phyloP scores from a whole-genome alignment of 768 basidiomycete species.

The Chlorophyllum brunneum region DNA sequence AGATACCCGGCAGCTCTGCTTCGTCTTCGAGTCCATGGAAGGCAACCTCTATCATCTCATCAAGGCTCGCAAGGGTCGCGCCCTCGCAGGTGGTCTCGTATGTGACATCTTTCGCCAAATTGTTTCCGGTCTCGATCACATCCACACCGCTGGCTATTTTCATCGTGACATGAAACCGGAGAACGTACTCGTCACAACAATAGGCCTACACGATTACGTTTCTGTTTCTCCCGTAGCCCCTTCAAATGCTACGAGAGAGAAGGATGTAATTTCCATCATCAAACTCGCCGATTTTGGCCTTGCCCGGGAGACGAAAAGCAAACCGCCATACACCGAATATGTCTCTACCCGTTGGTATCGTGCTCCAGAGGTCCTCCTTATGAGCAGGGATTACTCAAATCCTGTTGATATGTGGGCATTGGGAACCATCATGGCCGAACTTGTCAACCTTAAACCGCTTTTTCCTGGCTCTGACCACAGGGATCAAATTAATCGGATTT shows the following conservation, averaged over 20 bases:
- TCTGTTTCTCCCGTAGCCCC: constrained; percentile 68
- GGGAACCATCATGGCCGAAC: constrained; percentile 96
- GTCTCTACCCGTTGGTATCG: constrained; percentile 99
- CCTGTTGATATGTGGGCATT: constrained; percentile 99
- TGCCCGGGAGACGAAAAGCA: constrained; percentile 82
- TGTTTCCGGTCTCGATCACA: constrained; percentile 85
- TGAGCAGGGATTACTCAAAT: constrained; percentile 90
- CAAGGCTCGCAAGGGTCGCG: constrained; percentile 91
- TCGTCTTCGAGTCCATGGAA: constrained; percentile 99
- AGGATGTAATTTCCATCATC: constrained; percentile 94
- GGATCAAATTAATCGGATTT: constrained; percentile 90
- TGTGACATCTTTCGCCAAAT: constrained; percentile 94
- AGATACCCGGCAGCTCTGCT: constrained; percentile 92
- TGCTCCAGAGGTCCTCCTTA: constrained; percentile 92
- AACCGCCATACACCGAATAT: constrained; percentile 97
- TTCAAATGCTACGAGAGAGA: constrained; percentile 67
- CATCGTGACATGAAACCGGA: constrained; percentile 99
- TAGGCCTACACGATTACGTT: constrained; percentile 89
- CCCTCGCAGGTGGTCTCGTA: constrained; percentile 94
- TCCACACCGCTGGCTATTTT: constrained; percentile 91
- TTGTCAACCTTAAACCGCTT: constrained; percentile 90
- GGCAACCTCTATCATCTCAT: constrained; percentile 99
- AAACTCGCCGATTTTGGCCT: constrained; percentile 99
- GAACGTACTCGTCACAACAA: constrained; percentile 97
- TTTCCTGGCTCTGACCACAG: constrained; percentile 93